Conservation (phyloP, 352 stramenopile species). For the Phytophthora hybrid region DNA sequence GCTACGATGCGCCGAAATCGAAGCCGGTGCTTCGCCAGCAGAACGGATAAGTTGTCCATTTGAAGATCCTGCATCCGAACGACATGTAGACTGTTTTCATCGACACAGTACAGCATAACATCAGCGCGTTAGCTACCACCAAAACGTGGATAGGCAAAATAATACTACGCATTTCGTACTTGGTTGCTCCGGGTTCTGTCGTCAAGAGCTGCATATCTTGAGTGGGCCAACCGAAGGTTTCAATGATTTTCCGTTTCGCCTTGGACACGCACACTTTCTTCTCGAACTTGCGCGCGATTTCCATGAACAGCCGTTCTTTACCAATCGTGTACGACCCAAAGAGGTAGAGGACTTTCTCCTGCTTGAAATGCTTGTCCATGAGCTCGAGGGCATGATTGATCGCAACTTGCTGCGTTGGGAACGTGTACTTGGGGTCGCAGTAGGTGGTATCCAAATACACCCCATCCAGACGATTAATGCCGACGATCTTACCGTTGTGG, state of each 20-base stretch:
- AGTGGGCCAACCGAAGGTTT: slow-evolving; percentile 85
- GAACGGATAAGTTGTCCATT: slow-evolving; percentile 87
- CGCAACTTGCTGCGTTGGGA: slow-evolving; percentile 90
- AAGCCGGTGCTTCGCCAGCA: slow-evolving; percentile 75
- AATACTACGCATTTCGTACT: slow-evolving; percentile 50
- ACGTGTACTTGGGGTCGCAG: slow-evolving; percentile 94
- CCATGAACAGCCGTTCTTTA: slow-evolving; percentile 97
- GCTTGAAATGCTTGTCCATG: slow-evolving; percentile 54
- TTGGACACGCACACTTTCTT: slow-evolving; percentile 85
- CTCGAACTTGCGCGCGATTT: slow-evolving; percentile 83
- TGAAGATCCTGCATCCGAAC: slow-evolving; percentile 94
- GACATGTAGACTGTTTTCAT: slow-evolving; percentile 84
- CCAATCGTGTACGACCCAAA: slow-evolving; percentile 98
- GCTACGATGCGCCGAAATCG: slow-evolving; percentile 90
- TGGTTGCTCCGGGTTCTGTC: slow-evolving; percentile 72
- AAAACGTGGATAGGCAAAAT: background rate
- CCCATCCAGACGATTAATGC: slow-evolving; percentile 59
- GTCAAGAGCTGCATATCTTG: slow-evolving; percentile 90
- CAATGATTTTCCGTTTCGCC: slow-evolving; percentile 87
- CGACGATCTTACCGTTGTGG: slow-evolving; percentile 37
- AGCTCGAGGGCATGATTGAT: slow-evolving; percentile 72
- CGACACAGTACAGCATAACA: background rate
- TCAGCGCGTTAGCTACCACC: slow-evolving; percentile 4
- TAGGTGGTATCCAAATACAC: slow-evolving; percentile 99
- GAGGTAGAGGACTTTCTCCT: slow-evolving; percentile 91